Evolutionary conservation across 768 basidiomycete species (phyloP), one percentile per base, ranked within the genome.

Genomic region (Kwoniella sp.): DNA sequence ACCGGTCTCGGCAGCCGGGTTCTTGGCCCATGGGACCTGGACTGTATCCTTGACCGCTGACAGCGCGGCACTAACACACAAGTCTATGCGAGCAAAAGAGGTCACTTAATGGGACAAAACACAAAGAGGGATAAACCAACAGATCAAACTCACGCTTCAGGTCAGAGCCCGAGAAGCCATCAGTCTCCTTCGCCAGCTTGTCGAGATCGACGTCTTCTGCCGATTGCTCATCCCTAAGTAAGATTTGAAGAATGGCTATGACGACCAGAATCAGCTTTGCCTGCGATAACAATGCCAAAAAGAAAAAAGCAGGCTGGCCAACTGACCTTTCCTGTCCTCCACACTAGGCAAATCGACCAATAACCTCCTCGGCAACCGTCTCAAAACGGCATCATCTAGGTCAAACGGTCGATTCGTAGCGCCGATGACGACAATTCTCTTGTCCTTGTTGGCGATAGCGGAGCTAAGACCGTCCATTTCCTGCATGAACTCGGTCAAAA

Each of bases 41-140:
- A 93, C 86, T 4, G 84, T 83, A 71, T 95, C 92, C 79, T 96
- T 97, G 57, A 96, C 88, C 3, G 93, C 88, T 73, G 93, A 91
- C 62, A 96, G 83, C 17, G 93, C 94, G 26, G 93, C 93, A 58
- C 91, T 88, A 28, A 97, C 93, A 78, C 93, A 94, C 23, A 96
- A 82, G 81, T 97, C 93, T 96, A 72, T 8, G 3, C 8, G 20
- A n/a, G n/a, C n/a, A 58, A 20, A 9, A 17, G 57, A 17, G 29
- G 25, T 31, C 22, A 47, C n/a, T n/a, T n/a, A n/a, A n/a, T n/a
- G n/a, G n/a, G n/a, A n/a, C n/a, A n/a, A n/a, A n/a, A n/a, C n/a
- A n/a, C n/a, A n/a, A n/a, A n/a, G 22, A n/a, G 23, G 12, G 30
- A 29, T 48, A 47, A 50, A 38, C 28, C 56, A 8, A 28, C 37